Conservation (phyloP, 2,329 filamentous ascomycete species). For the Zelopaecilomyces penicillatus region DNA sequence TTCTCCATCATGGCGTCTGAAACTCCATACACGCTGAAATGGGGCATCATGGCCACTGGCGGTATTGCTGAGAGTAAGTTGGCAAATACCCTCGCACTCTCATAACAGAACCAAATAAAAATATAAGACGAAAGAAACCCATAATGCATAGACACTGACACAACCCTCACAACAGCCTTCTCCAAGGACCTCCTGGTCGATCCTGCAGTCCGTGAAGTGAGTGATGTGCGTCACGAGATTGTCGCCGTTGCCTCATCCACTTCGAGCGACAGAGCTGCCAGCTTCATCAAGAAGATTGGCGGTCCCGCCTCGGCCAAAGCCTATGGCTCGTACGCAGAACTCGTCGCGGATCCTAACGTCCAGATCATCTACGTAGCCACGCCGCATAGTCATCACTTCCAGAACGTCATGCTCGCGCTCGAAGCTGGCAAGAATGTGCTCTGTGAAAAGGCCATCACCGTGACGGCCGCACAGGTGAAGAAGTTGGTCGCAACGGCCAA, state of each 20-base stretch:
- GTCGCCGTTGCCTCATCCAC: slow-evolving; percentile 74
- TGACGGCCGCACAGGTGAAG: slow-evolving; percentile 68
- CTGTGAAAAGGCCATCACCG: slow-evolving; percentile 85
- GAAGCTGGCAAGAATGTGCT: slow-evolving; percentile 80
- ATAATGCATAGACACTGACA: background rate
- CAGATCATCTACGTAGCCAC: slow-evolving; percentile 87
- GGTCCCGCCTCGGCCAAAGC: slow-evolving; percentile 60
- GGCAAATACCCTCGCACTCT: background rate
- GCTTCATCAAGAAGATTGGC: slow-evolving; percentile 64
- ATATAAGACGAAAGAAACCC: background rate
- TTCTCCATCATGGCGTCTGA: slow-evolving; percentile 25
- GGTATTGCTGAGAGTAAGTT: slow-evolving; percentile 49
- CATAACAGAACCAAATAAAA: background rate
- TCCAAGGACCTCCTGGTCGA: slow-evolving; percentile 71
- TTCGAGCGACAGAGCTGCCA: slow-evolving; percentile 57
- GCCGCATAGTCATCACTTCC: slow-evolving; percentile 87
- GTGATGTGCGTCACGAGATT: slow-evolving; percentile 68
- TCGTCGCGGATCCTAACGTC: slow-evolving; percentile 69
- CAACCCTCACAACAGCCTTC: slow-evolving; percentile 40
- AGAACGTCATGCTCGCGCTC: slow-evolving; percentile 78
- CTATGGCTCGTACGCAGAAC: slow-evolving; percentile 75
- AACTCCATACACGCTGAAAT: slow-evolving; percentile 41
- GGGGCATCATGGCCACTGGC: slow-evolving; percentile 55
- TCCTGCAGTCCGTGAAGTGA: slow-evolving; percentile 58
- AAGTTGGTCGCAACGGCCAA: slow-evolving; percentile 63